Percentiles rank a stretch among this genome's conserved stretches.
phyloP scores from a whole-genome alignment of 148 eudicot species.

The Pharnaceum exiguum region DNA sequence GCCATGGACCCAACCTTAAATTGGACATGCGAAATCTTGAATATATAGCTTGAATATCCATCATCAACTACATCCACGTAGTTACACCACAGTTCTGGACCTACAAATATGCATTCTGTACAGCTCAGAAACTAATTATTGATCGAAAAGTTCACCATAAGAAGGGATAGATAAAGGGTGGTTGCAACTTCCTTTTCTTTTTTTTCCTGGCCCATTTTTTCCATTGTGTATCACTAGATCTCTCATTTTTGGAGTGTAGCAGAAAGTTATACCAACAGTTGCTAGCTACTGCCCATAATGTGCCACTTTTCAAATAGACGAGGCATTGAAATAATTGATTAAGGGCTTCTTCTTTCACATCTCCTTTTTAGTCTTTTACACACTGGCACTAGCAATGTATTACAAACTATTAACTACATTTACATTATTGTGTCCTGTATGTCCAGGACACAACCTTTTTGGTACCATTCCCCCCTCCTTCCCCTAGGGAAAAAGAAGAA shows the following conservation, averaged over 20 bases:
- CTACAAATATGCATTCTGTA: slow-evolving; percentile 8
- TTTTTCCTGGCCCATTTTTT: neutral
- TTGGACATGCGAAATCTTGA: slow-evolving; percentile 8
- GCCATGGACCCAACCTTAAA: slow-evolving; percentile 13
- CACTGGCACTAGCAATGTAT: slow-evolving; percentile 2
- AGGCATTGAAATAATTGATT: slow-evolving; percentile 14
- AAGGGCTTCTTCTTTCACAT: slow-evolving; percentile 1
- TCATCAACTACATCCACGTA: slow-evolving; percentile 7
- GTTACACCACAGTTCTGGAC: slow-evolving; percentile 9
- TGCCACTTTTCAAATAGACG: slow-evolving; percentile 2
- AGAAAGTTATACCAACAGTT: slow-evolving; percentile 1
- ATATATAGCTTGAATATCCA: slow-evolving; percentile 9
- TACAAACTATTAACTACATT: slow-evolving; percentile 9
- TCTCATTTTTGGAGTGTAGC: slow-evolving; percentile 12
- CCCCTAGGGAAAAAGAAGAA: neutral
- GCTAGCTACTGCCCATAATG: slow-evolving; percentile 18
- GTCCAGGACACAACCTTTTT: slow-evolving; percentile 4
- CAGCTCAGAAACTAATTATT: slow-evolving; percentile 35
- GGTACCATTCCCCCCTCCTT: neutral
- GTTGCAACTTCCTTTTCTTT: slow-evolving; percentile 5
- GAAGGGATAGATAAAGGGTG: slow-evolving; percentile 5
- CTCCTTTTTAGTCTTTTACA: neutral
- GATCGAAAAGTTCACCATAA: slow-evolving; percentile 4
- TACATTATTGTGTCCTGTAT: slow-evolving; percentile 11
- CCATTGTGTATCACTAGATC: slow-evolving; percentile 4